A percentile compares a stretch with the other conserved stretches of the same genome.
phyloP scores from a whole-genome alignment of 202 grass and related monocot genomes.

The Zoysia matrella region DNA sequence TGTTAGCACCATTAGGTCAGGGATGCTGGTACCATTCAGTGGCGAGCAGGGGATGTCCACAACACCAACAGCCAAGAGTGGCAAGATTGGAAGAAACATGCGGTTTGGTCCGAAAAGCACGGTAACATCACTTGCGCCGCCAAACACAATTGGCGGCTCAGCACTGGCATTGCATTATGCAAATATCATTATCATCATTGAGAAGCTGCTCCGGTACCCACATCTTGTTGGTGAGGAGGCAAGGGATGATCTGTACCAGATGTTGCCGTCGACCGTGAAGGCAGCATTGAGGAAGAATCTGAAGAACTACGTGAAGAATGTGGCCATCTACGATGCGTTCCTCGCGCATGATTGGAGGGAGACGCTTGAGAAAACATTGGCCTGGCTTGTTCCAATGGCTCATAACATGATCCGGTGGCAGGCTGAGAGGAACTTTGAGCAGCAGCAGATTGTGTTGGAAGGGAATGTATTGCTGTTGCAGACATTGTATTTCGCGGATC shows the following conservation, averaged over 20 bases:
- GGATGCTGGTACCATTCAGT: conserved; percentile 60
- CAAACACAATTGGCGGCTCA: conserved; percentile 82
- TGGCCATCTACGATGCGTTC: conserved; percentile 90
- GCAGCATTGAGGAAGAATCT: conserved; percentile 53
- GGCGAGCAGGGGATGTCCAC: conserved; percentile 35
- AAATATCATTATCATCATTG: conserved; percentile 85
- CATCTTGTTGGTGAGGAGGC: conserved; percentile 92
- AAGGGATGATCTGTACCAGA: conserved; percentile 90
- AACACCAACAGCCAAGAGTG: conserved; percentile 38
- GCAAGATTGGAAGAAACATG: conserved; percentile 31
- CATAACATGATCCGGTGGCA: conserved; percentile 93
- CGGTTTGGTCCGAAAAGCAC: conserved; percentile 79
- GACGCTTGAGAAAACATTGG: conserved; percentile 69
- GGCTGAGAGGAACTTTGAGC: conserved; percentile 87
- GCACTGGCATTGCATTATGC: conserved; percentile 87
- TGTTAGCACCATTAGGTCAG: conserved; percentile 60
- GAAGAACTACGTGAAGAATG: conserved; percentile 60
- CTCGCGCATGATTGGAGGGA: conserved; percentile 95
- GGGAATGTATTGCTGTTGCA: conserved; percentile 75
- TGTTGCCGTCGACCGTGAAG: conserved; percentile 81
- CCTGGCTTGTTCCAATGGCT: conserved; percentile 87
- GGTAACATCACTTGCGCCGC: conserved; percentile 65
- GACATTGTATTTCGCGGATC: conserved; percentile 83
- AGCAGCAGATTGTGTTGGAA: conserved; percentile 84
- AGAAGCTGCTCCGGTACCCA: conserved; percentile 90